A percentile compares a stretch with the other conserved stretches of the same genome.
These are phyloP conservation scores for Periconia sp. DNA, from an alignment of 2,329 filamentous ascomycete species.

Conservation along the genomic window DNA sequence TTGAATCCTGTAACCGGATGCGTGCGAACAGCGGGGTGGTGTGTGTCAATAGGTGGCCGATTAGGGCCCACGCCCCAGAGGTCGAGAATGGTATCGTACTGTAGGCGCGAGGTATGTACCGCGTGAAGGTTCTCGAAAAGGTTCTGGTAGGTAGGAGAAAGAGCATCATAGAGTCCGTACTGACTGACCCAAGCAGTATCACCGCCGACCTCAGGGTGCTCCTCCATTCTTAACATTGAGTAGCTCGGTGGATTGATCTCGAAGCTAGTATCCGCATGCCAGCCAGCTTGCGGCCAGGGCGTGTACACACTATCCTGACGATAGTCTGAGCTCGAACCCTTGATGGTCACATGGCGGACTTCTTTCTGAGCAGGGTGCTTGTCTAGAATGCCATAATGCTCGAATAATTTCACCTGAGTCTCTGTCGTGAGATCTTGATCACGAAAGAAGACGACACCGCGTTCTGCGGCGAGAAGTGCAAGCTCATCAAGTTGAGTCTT, in stretches of 20 bases:
- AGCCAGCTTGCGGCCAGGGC: constrained; percentile 16
- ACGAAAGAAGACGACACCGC: constrained; percentile 55
- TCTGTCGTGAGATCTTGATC: constrained; percentile 46
- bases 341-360: constrained; percentile 18
- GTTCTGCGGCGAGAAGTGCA: constrained; percentile 39
- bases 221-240: constrained; percentile 19
- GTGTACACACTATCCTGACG: constrained; percentile 13
- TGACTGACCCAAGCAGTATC: constrained; percentile 13
- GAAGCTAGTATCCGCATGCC: constrained; percentile 19
- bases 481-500: constrained; percentile 54
- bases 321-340: constrained; percentile 11
- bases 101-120: constrained; percentile 16
- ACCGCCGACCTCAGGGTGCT: constrained; percentile 9
- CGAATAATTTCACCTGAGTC: constrained; percentile 16
- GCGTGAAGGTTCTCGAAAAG: constrained; percentile 17
- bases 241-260: constrained; percentile 20
- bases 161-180: constrained; percentile 20
- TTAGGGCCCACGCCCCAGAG: constrained; percentile 37
- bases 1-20: constrained; percentile 59
- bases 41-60: constrained; percentile 53
- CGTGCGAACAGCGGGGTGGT: constrained; percentile 57
- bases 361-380: constrained; percentile 20
- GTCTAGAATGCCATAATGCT: constrained; percentile 21
- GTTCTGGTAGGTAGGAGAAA: constrained; percentile 19
- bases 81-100: constrained; percentile 20